Evolutionary conservation across 1,284 basidiomycete genomes (phyloP), one percentile per base, ranked within the genome.

Genomic region (Ustilago xerochloae): DNA sequence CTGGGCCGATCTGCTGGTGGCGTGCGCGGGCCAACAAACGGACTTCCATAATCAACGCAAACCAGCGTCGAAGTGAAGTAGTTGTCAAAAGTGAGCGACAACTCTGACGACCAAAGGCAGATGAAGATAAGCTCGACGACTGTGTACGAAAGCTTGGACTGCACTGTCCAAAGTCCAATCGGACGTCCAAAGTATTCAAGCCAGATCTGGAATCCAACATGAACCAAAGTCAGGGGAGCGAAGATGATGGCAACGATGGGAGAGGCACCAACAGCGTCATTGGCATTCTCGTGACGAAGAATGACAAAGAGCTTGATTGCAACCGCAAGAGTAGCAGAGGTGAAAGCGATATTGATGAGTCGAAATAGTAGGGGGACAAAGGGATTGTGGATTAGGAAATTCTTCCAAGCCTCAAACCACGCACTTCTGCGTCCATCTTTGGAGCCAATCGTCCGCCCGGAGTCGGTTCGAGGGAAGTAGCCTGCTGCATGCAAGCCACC

Each of bases 101-200:
- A 88, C 30, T 92, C 90, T n/a, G 93, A 91, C 63, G 92, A 93
- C 93, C 93, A 96, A 20, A 92, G 89, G 85, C 92, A 94, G 65
- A 96, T 93, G 82, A 94, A 94, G 52, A 93, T 87, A 39, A 94
- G 90, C 86, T 84, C 82, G 13, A 79, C 73, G 16, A 75, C 66
- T 22, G 78, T 81, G 63, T 82, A 82, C 56, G 66, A 77, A 20
- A 84, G 73, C 66, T 84, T 84, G 43, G 71, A 75, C 36, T 71
- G 61, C n/a, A 82, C 79, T 20, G 63, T 88, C 94, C 94, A 96
- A 29, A 96, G 87, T 13, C 93, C 94, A 41, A 96, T 88, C 4
- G 94, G 93, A 33, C 91, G 89, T 43, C 93, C 92, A 82, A 94
- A 93, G 85, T 96, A 96, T 85, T 96, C 93, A 38, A 75, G 61